Conservation (phyloP, 257 asterid species). For the Solanum tarapatanum region DNA sequence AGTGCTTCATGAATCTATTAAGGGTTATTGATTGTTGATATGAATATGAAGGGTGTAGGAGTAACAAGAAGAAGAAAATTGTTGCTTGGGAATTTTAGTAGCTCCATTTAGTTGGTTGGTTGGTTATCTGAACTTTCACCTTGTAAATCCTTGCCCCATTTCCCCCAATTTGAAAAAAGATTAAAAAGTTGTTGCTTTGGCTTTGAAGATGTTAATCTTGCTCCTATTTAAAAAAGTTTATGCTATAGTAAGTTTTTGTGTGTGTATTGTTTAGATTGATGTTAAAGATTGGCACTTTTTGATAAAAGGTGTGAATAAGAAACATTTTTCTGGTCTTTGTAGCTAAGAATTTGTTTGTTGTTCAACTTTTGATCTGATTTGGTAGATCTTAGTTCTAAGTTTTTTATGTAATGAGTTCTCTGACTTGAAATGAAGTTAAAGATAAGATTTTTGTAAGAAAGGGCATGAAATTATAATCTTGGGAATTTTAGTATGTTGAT, state of each 20-base stretch:
- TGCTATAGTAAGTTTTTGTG: not conserved
- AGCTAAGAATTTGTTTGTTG: not conserved
- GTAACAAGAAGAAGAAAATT: not conserved
- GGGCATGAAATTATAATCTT: not conserved
- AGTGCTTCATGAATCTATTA: not conserved
- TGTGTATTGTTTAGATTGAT: not conserved
- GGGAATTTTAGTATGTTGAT: not conserved
- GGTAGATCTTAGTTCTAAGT: not conserved
- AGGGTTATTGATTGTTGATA: not conserved
- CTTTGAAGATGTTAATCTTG: not conserved
- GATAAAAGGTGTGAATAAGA: not conserved
- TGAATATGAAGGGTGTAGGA: not conserved
- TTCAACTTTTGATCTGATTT: not conserved
- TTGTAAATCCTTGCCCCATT: not conserved
- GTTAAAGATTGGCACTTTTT: not conserved
- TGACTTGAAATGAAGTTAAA: not conserved
- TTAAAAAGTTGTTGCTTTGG: not conserved
- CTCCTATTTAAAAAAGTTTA: not conserved
- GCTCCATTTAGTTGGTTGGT: not conserved
- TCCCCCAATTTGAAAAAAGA: not conserved
- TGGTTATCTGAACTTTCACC: not conserved
- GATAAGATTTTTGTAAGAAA: not conserved
- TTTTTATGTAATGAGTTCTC: not conserved
- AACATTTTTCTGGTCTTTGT: not conserved
- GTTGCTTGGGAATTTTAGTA: not conserved